Evolutionary conservation across 176 grass and related monocot species (phyloP), one percentile per base, ranked within the genome.

Genomic region (Ananas comosus): DNA sequence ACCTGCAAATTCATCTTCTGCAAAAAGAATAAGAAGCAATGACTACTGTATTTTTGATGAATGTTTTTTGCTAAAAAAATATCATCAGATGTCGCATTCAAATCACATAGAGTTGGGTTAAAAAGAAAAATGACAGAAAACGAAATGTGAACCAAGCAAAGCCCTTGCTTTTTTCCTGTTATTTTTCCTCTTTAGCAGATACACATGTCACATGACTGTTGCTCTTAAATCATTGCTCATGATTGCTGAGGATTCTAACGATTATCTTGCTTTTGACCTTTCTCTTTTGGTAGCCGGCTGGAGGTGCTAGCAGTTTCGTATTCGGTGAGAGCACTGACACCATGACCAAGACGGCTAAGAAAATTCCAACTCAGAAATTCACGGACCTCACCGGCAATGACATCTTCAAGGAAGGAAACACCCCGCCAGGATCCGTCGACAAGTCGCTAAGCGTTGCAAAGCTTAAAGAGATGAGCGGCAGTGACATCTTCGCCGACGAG

Each of bases 401-500:
- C 68, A 91, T 96, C 79, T 96, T 96, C 85, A 91, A 91, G 64
- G 91, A 91, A 59, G 91, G 69, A 0, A 82, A 91, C 0, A 52
- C 72, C 0, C 2, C 66, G 3, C 80, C 80, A 0, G 78, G 85
- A 51, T 73, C 83, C 4, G 82, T 75, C 1, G 88, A 96, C 72
- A 96, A 91, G 80, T 74, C 87, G 19, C 65, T 83, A 65, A 96
- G 91, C 80, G 80, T 75, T 9, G 88, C 85, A n/a, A 96, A 96
- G 80, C 83, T 96, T 49, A 91, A 88, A 70, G 91, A 96, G 63
- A 91, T 96, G 85, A 96, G 75, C 1, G 91, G 91, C 71, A 91
- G 78, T 18, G 83, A 96, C 80, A 96, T 96, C 65, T 96, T 96
- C 33, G 85, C 91, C 0, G 91, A 96, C 4, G 85, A 80, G 48